Base-by-base conservation (phyloP, 148 eudicot genomes). In the Salicornia ramosissima region DNA sequence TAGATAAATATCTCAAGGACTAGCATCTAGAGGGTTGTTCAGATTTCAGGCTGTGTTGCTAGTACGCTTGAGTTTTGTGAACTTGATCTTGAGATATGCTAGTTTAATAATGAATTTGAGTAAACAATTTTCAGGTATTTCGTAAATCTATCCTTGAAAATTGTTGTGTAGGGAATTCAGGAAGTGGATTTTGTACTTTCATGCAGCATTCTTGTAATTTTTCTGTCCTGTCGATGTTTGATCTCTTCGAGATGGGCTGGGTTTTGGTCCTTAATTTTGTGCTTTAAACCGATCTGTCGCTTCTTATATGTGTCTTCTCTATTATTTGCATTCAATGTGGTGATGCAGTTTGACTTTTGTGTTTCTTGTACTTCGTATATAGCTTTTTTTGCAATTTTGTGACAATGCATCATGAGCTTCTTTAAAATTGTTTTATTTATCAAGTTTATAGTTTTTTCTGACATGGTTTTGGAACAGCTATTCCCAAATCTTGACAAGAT, bases 401-500 rank as follows among this genome's bases (percentile, higher is more conserved):
- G 29, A 63, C 13, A 26, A 61, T 71, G 33, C 33, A 21, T 16
- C 43, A 0, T 22, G 39, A n/a, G 29, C 45, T 65, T 51, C 39
- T 63, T 63, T 9, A 10, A 33, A 18, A 42, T 5, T 21, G 45
- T 50, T 36, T 13, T 36, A 36, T 36, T 58, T 13, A 14, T 21
- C 1, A 25, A 46, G 55, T 45, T 14, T 26, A 34, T 42, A 24
- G 5, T 43, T 16, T 61, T 57, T 10, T 49, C n/a, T 67, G 74
- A 71, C 56, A 42, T 39, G 51, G 19, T 61, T 77, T 74, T 58
- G 64, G 57, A 61, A 75, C 97, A 94, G 99, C 85, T 94, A 29
- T 94, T 94, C 69, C 99, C 99, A 22, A 85, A 83, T 73, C 90
- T 94, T 47, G 92, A 91, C 72, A 94, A 94, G 83, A 86, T 94